phyloP scores from a whole-genome alignment of 768 basidiomycete genomes.

The Asterophora lycoperdoides region DNA sequence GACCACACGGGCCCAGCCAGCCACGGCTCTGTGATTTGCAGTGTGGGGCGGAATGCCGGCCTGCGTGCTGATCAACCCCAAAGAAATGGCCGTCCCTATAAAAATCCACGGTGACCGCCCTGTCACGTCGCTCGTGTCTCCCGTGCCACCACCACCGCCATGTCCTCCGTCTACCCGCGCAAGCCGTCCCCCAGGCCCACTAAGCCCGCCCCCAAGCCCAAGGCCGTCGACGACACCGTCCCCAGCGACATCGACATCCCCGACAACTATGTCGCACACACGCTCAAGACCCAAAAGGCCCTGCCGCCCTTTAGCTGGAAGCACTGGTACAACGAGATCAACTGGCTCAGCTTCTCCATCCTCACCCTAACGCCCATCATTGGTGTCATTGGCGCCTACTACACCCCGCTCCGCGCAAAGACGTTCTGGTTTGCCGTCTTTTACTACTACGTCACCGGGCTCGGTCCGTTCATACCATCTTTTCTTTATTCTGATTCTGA shows the following conservation, averaged over 20 bases:
- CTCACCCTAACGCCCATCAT: slow-evolving; percentile 72
- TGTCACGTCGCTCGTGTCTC: slow-evolving; percentile 4
- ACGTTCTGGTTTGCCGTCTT: slow-evolving; percentile 55
- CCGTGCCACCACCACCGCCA: slow-evolving; percentile 9
- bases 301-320: slow-evolving; percentile 64
- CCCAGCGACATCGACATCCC: slow-evolving; percentile 61
- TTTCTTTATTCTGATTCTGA: not conserved
- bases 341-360: slow-evolving; percentile 73
- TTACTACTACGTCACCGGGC: slow-evolving; percentile 49
- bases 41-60: not conserved
- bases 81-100: slow-evolving; percentile 16
- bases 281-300: slow-evolving; percentile 61
- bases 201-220: slow-evolving; percentile 13
- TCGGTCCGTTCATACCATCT: slow-evolving; percentile 47
- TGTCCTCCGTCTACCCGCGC: slow-evolving; percentile 28
- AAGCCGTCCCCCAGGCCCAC: slow-evolving; percentile 16
- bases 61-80: slow-evolving; percentile 13
- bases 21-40: not conserved
- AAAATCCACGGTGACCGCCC: slow-evolving; percentile 13
- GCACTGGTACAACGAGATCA: slow-evolving; percentile 58
- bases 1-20: not conserved
- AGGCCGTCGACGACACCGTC: slow-evolving; percentile 19
- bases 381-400: slow-evolving; percentile 67
- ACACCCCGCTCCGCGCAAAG: slow-evolving; percentile 63
- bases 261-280: slow-evolving; percentile 80